phyloP scores from a whole-genome alignment of 148 eudicot species.

The Silene latifolia region DNA sequence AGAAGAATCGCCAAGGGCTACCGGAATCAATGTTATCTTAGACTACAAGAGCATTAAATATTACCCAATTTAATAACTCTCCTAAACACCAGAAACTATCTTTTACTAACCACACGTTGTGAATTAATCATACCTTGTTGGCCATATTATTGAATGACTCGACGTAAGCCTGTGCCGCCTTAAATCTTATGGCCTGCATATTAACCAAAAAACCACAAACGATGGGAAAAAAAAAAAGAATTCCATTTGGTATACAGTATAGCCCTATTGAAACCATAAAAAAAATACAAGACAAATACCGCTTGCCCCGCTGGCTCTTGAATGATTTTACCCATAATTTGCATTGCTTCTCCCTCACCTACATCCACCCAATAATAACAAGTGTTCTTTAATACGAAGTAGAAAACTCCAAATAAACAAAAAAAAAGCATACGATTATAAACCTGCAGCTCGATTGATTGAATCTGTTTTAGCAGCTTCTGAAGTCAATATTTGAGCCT shows the following conservation, averaged over 20 bases:
- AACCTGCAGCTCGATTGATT: constrained; percentile 78
- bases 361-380: constrained; percentile 15
- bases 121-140: constrained; percentile 49
- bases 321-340: constrained; percentile 46
- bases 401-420: neutral
- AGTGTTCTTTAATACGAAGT: neutral
- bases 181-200: constrained; percentile 81
- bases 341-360: constrained; percentile 89
- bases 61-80: neutral
- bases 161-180: constrained; percentile 80
- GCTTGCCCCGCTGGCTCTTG: constrained; percentile 52
- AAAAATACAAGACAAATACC: constrained; percentile 25
- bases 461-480: constrained; percentile 81
- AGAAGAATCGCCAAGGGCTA: constrained; percentile 46
- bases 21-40: constrained; percentile 66
- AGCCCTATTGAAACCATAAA: neutral
- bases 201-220: neutral
- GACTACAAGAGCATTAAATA: constrained; percentile 39
- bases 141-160: constrained; percentile 74
- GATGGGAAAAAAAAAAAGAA: neutral
- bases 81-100: neutral
- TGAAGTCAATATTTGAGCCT: constrained; percentile 72
- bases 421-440: neutral
- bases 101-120: neutral
- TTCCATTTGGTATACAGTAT: neutral